Conservation (phyloP, 305 asterid genomes). For the Fraxinus nigra region DNA sequence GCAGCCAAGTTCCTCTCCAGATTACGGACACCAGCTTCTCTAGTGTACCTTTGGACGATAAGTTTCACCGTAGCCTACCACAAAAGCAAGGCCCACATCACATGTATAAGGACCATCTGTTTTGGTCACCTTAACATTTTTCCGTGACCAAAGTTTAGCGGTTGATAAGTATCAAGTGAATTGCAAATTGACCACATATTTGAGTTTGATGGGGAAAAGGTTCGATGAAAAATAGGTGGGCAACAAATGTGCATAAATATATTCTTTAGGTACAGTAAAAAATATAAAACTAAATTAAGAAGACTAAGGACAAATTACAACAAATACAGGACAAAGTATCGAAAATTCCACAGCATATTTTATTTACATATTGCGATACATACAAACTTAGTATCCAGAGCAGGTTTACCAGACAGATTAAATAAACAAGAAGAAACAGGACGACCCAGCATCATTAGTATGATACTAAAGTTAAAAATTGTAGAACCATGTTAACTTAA, state of each 20-base stretch:
- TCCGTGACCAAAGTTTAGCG: not conserved
- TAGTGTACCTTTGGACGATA: conserved; percentile 86
- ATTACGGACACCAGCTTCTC: conserved; percentile 99
- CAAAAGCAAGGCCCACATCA: conserved; percentile 20
- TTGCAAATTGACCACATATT: not conserved
- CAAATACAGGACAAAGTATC: not conserved
- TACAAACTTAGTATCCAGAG: not conserved
- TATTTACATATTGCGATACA: not conserved
- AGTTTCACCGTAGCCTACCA: conserved; percentile 78
- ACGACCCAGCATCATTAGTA: not conserved
- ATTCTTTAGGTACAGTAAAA: not conserved
- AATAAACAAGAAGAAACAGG: not conserved
- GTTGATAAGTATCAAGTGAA: not conserved
- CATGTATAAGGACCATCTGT: conserved; percentile 17
- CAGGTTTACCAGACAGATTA: not conserved
- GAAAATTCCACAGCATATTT: not conserved
- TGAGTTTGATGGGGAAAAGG: not conserved
- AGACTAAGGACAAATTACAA: not conserved
- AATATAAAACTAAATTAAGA: not conserved
- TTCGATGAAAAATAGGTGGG: not conserved
- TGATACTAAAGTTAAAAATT: not conserved
- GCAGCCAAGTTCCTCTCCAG: conserved; percentile 97
- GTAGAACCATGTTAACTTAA: not conserved
- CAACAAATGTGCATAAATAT: not conserved
- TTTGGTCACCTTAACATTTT: not conserved